Evolutionary conservation across 805 yeast genomes (phyloP), one percentile per base, ranked within the genome.

Genomic region (Saturnispora zaruensis): DNA sequence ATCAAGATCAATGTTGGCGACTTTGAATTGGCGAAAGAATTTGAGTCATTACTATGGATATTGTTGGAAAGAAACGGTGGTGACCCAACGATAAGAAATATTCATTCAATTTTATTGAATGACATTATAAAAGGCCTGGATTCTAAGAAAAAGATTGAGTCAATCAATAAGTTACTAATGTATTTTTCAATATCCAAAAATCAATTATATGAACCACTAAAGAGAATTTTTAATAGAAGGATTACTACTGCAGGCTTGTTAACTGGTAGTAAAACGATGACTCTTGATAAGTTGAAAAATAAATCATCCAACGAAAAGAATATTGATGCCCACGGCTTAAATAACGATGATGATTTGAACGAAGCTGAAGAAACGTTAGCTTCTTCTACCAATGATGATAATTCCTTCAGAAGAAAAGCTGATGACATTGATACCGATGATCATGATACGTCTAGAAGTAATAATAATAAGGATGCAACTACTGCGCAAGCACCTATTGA

Each of bases 31-130:
- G 34, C 18, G 23, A 37, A 14, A 16, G 61, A 58, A 41, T 51
- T 53, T 45, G 54, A 52, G 30, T 46, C 53, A 3, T 44, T 65
- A 4, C 25, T 66, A 14, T 67, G 72, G 70, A 59, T 66, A n/a
- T 53, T 64, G 1, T 49, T 67, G 28, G 71, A 68, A 46, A 44
- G 53, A 26, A 56, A 52, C 37, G 58, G 67, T 1, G 55, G 56
- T 21, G 58, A 54, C 48, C 41, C 44, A 4, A 50, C 57, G 9
- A 53, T 58, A 3, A 52, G 49, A 44, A 49, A 56, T 7, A 57
- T 65, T 24, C 55, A 65, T 24, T 42, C 28, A 16, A 49, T 53
- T 5, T 53, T 62, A 51, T 44, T 64, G 20, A 63, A 65, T 24
- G 49, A 49, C 21, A 51, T 59, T 1, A 44, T 58, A 6, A 48